Evolutionary conservation across 192 early-diverging fungal genomes (phyloP), one percentile per base, ranked within the genome.

Genomic region (Endogone sp.): DNA sequence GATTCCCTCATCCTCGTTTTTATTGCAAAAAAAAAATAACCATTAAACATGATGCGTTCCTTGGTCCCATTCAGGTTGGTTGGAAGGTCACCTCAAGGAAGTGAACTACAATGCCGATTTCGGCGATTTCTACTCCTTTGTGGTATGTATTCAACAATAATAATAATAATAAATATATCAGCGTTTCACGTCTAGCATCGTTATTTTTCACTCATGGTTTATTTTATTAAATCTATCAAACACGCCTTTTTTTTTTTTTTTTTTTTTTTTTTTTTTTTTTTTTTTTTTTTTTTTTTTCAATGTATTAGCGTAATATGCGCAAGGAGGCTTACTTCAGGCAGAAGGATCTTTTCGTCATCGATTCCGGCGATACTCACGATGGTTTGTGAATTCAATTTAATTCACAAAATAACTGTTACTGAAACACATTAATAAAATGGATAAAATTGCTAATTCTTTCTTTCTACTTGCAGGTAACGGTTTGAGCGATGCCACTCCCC

Each of bases 121-220:
- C 56, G 84, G 82, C 60, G 84, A 86, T 31, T 83, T 86, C 72
- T 74, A 81, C 55, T 80, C 79, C 11, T 86, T 84, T 69, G 64
- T 81, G n/a, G 73, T 71, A 64, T 27, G 75, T 26, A 31, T 22
- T 27, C 20, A 8, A n/a, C n/a, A n/a, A n/a, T 29, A 23, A 56
- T 63, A 61, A 24, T 0, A 37, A n/a, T n/a, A n/a, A n/a, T n/a
- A n/a, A n/a, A n/a, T 75, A 29, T 29, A n/a, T 3, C 20, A 3
- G 16, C 20, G n/a, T n/a, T n/a, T n/a, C n/a, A n/a, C n/a, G n/a
- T n/a, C n/a, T n/a, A n/a, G n/a, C n/a, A n/a, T n/a, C n/a, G n/a
- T n/a, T n/a, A n/a, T n/a, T n/a, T n/a, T n/a, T n/a, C n/a, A n/a
- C n/a, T n/a, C n/a, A n/a, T n/a, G n/a, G n/a, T n/a, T n/a, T n/a